These are phyloP conservation scores for Abortiporus biennis DNA, from an alignment of 1,284 basidiomycete genomes.

Conservation along the genomic window DNA sequence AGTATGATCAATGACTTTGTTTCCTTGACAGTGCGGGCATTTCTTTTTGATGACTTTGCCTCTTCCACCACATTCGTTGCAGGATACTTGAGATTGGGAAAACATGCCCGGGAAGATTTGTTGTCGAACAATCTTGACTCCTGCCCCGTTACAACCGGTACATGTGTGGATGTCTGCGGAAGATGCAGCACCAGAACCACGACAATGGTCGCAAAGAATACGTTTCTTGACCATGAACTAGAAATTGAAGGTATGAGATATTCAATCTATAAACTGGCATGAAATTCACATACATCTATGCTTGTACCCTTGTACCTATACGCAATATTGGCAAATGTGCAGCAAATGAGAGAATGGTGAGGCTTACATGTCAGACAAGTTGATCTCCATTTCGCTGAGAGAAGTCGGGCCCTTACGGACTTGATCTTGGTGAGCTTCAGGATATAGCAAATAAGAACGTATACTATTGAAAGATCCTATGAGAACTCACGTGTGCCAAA, in stretches of 20 bases:
- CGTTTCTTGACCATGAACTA: slow-evolving; percentile 88
- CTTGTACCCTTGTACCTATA: slow-evolving; percentile 69
- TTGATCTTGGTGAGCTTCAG: slow-evolving; percentile 50
- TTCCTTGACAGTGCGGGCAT: slow-evolving; percentile 80
- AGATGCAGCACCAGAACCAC: slow-evolving; percentile 86
- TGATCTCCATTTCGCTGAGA: slow-evolving; percentile 83
- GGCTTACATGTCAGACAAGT: slow-evolving; percentile 75
- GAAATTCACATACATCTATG: slow-evolving; percentile 59
- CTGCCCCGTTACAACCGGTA: slow-evolving; percentile 75
- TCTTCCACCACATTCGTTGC: slow-evolving; percentile 78
- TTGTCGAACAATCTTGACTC: slow-evolving; percentile 80
- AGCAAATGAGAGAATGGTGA: slow-evolving; percentile 1
- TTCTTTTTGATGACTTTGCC: slow-evolving; percentile 71
- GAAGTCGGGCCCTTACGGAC: slow-evolving; percentile 79
- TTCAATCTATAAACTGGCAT: neutral
- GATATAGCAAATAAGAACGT: too few species aligned
- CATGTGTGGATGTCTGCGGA: slow-evolving; percentile 83
- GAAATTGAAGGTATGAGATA: neutral
- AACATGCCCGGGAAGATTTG: slow-evolving; percentile 96
- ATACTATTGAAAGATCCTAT: too few species aligned
- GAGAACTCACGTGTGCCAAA: slow-evolving; percentile 53
- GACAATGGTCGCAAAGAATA: slow-evolving; percentile 89
- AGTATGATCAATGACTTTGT: slow-evolving; percentile 79
- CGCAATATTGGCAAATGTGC: slow-evolving; percentile 9
- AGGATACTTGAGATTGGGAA: slow-evolving; percentile 74